These are phyloP conservation scores for Staphylotrichum tortipilum DNA, from an alignment of 495 filamentous ascomycete species.

Conservation along the genomic window DNA sequence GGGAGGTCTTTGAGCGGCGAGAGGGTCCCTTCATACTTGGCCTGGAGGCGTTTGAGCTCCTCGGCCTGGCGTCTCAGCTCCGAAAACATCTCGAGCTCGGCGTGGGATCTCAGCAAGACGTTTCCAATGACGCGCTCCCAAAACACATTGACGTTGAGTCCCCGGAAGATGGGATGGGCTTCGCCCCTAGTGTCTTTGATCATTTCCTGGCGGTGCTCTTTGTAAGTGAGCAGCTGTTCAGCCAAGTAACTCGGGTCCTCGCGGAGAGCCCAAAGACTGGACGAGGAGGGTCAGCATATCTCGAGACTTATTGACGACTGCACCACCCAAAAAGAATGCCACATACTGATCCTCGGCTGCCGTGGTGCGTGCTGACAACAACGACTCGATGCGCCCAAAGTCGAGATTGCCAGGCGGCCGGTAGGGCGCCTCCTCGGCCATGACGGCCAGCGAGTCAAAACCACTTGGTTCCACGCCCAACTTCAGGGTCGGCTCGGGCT, in stretches of 20 bases:
- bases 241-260: constrained; percentile 49
- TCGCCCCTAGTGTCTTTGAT: constrained; percentile 25
- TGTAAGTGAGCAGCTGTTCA: constrained; percentile 21
- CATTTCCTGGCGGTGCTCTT: constrained; percentile 36
- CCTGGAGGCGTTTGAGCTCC: constrained; percentile 1
- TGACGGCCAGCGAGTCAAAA: constrained; percentile 14
- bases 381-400: constrained; percentile 28
- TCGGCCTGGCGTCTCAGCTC: constrained; percentile 12
- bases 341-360: constrained; percentile 38
- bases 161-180: constrained; percentile 15
- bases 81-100: constrained; percentile 8
- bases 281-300: too few species aligned
- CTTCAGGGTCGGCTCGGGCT: constrained; percentile 25
- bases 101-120: constrained; percentile 5
- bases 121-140: constrained; percentile 12
- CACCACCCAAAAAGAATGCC: too few species aligned
- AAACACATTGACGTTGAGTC: neutral
- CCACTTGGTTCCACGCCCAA: constrained; percentile 12
- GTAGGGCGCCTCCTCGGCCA: constrained; percentile 41
- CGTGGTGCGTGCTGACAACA: constrained; percentile 31
- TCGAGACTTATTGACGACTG: too few species aligned
- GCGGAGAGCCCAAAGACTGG: constrained; percentile 40
- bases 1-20: constrained; percentile 11
- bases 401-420: constrained; percentile 33
- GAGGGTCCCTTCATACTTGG: neutral